These are phyloP conservation scores for Exophiala sp. DNA, from an alignment of 2,329 filamentous ascomycete genomes.

Conservation along the genomic window DNA sequence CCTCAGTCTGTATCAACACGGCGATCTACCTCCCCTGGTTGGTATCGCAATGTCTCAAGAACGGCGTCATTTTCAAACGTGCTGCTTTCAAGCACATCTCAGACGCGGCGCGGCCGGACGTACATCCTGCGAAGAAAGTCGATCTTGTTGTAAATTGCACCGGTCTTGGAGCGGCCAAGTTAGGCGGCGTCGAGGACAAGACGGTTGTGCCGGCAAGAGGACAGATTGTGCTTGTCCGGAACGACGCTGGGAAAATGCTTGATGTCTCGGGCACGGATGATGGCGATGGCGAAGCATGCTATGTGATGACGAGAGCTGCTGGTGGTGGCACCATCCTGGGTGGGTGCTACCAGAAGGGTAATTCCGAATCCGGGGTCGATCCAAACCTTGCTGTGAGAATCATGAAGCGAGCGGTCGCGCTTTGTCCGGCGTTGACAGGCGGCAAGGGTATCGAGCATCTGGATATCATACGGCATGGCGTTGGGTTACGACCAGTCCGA, in stretches of 20 bases:
- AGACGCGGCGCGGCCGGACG: slow-evolving; percentile 62
- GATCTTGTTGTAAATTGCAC: slow-evolving; percentile 79
- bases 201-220: slow-evolving; percentile 73
- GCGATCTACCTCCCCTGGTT: slow-evolving; percentile 85
- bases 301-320: slow-evolving; percentile 75
- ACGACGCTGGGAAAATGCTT: slow-evolving; percentile 69
- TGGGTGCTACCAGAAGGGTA: slow-evolving; percentile 76
- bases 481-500: slow-evolving; percentile 74
- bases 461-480: slow-evolving; percentile 74
- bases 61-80: slow-evolving; percentile 66
- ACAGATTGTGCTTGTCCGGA: slow-evolving; percentile 79
- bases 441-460: slow-evolving; percentile 69
- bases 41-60: slow-evolving; percentile 70
- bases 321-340: slow-evolving; percentile 82
- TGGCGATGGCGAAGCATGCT: slow-evolving; percentile 66
- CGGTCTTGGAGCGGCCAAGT: slow-evolving; percentile 67
- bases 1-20: slow-evolving; percentile 87
- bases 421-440: slow-evolving; percentile 61
- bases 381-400: slow-evolving; percentile 76
- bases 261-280: slow-evolving; percentile 70
- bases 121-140: slow-evolving; percentile 55
- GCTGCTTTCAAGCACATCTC: slow-evolving; percentile 65
- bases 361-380: slow-evolving; percentile 76
- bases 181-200: slow-evolving; percentile 77
- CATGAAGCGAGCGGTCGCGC: slow-evolving; percentile 70